Percentiles rank a stretch among this genome's conserved stretches.
phyloP scores from a whole-genome alignment of 208 protist genomes.

The Trypanosoma boissoni region DNA sequence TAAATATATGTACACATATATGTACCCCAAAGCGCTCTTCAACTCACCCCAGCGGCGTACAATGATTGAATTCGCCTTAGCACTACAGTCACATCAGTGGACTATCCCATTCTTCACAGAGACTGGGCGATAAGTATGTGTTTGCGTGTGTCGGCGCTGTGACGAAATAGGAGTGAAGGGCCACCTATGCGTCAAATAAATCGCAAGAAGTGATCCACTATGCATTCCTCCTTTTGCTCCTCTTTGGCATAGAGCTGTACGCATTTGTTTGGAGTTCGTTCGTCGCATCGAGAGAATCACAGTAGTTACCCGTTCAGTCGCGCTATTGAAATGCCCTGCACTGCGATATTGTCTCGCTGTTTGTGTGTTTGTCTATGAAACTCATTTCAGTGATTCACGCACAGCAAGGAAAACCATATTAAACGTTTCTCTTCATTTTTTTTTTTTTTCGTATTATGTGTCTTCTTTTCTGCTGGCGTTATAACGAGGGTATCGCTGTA shows the following conservation, averaged over 20 bases:
- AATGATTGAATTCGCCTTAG: slow-evolving; percentile 29
- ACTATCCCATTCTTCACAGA: slow-evolving; percentile 61
- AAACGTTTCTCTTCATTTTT: background rate
- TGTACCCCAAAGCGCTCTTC: too few species aligned
- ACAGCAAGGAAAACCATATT: slow-evolving; percentile 31
- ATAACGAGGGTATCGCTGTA: slow-evolving; percentile 63
- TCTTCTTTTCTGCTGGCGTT: slow-evolving; percentile 2
- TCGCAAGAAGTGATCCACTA: slow-evolving; percentile 1
- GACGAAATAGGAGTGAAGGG: slow-evolving; percentile 54
- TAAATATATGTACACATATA: too few species aligned
- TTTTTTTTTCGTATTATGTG: background rate
- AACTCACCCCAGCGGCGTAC: background rate
- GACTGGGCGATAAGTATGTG: slow-evolving; percentile 58
- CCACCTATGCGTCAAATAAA: slow-evolving; percentile 27
- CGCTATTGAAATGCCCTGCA: slow-evolving; percentile 46
- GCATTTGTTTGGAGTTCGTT: slow-evolving; percentile 76
- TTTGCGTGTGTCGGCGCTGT: slow-evolving; percentile 26
- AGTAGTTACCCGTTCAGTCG: slow-evolving; percentile 83
- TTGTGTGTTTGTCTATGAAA: slow-evolving; percentile 47
- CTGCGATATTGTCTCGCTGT: slow-evolving; percentile 41
- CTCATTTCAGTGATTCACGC: slow-evolving; percentile 45
- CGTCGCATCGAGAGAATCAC: slow-evolving; percentile 77
- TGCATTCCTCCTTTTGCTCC: slow-evolving; percentile 39
- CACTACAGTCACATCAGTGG: slow-evolving; percentile 71
- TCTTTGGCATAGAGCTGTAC: too few species aligned